A percentile compares a stretch with the other conserved stretches of the same genome.
These are phyloP conservation scores for Linnemannia zychae DNA, from an alignment of 192 early-diverging fungal genomes.

Conservation along the genomic window DNA sequence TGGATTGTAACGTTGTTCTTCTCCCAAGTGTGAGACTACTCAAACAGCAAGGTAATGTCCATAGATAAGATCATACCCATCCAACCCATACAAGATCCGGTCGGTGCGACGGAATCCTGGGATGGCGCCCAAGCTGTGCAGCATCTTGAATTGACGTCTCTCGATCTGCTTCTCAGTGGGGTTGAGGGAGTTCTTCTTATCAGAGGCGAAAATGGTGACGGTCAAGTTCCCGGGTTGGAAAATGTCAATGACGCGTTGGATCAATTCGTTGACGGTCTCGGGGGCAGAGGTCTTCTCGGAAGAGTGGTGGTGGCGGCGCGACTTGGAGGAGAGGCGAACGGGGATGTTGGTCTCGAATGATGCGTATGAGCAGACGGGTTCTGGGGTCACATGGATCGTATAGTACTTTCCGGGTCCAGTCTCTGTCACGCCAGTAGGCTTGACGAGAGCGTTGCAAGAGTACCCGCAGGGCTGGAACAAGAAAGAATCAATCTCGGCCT, in stretches of 20 bases:
- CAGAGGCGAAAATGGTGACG: conserved; percentile 71
- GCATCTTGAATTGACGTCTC: conserved; percentile 50
- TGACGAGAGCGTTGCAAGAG: conserved; percentile 88
- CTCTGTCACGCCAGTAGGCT: conserved; percentile 42
- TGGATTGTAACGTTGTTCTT: no score
- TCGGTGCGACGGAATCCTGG: conserved; percentile 75
- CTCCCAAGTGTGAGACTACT: no score
- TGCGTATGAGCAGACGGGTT: conserved; percentile 96
- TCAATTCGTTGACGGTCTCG: conserved; percentile 77
- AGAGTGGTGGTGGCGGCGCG: conserved; percentile 18
- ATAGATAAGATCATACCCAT: conserved; percentile 84
- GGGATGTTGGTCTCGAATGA: conserved; percentile 97
- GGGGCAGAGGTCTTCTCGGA: conserved; percentile 64
- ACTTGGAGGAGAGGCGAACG: conserved; percentile 62
- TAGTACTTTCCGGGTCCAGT: conserved; percentile 79
- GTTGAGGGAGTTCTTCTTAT: no score
- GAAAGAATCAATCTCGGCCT: conserved; percentile 87
- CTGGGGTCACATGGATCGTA: conserved; percentile 98
- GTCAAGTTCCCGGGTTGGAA: conserved; percentile 91
- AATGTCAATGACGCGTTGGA: conserved; percentile 76
- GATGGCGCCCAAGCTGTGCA: conserved; percentile 64
- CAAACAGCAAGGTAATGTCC: conserved; percentile 69
- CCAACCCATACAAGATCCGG: conserved; percentile 84
- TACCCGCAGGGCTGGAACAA: conserved; percentile 98
- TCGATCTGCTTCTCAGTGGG: conserved; percentile 45